phyloP scores from a whole-genome alignment of 2,329 filamentous ascomycete species.

The Colletotrichum sp. region DNA sequence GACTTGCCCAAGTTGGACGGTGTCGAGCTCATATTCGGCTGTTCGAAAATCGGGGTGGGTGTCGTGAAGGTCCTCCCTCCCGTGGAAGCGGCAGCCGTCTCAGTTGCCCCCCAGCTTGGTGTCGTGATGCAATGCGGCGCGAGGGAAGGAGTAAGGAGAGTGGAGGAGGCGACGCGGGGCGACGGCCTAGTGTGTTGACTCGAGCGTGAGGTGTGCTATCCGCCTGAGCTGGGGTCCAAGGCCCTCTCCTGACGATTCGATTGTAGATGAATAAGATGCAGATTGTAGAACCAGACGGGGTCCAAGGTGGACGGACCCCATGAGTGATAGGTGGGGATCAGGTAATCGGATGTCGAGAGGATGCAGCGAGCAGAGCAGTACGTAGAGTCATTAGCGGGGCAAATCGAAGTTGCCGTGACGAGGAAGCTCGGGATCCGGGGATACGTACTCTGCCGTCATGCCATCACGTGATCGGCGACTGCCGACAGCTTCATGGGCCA shows the following conservation, averaged over 20 bases:
- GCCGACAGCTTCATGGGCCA: constrained; percentile 24
- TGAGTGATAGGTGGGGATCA: constrained; percentile 35
- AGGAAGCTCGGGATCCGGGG: constrained; percentile 15
- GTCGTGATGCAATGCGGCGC: constrained; percentile 10
- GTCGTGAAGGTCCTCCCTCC: background rate
- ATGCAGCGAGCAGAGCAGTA: constrained; percentile 30
- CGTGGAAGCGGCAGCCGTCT: background rate
- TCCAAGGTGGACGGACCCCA: constrained; percentile 40
- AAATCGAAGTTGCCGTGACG: constrained; percentile 32
- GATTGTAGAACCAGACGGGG: constrained; percentile 28
- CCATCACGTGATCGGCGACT: background rate
- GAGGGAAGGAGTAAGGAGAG: background rate
- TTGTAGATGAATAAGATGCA: background rate
- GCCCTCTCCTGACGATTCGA: background rate
- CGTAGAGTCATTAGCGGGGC: constrained; percentile 40
- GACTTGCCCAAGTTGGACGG: constrained; percentile 55
- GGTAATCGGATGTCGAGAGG: constrained; percentile 39
- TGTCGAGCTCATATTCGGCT: constrained; percentile 31
- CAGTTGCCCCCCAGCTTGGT: background rate
- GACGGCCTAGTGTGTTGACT: background rate
- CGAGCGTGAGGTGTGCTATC: background rate
- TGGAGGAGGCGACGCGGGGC: background rate
- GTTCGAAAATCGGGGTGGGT: background rate
- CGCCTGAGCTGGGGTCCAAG: background rate
- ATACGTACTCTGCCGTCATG: background rate